Percentiles rank a stretch among this genome's conserved stretches.
These are phyloP conservation scores for Sporopachydermia quercuum DNA, from an alignment of 805 yeast genomes.

Conservation along the genomic window DNA sequence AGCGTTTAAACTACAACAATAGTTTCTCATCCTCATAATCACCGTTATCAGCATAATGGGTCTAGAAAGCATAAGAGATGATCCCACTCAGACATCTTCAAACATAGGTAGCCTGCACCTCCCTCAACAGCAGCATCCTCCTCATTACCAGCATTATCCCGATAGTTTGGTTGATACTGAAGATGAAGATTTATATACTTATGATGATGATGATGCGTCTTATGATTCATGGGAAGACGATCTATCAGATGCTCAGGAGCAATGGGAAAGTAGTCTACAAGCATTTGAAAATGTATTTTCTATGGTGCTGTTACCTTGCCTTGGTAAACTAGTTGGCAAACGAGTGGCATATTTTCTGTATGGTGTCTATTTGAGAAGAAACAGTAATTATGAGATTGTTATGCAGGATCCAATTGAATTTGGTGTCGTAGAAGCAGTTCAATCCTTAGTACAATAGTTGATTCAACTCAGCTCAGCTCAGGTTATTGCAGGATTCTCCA, in stretches of 20 bases:
- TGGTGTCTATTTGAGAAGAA: background rate
- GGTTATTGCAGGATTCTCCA: no score
- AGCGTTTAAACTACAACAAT: no score
- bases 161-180: no score
- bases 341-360: conserved; percentile 26
- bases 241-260: conserved; percentile 38
- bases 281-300: conserved; percentile 42
- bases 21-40: no score
- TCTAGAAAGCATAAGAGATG: no score
- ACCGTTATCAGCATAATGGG: no score
- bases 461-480: no score
- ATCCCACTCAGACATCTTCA: no score
- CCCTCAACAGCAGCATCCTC: no score
- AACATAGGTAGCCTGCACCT: no score
- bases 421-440: background rate
- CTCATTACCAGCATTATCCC: no score
- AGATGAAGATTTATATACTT: no score
- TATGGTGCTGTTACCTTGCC: conserved; percentile 42
- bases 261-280: conserved; percentile 56
- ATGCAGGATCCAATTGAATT: background rate
- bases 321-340: conserved; percentile 58
- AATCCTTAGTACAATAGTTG: background rate
- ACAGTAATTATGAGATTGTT: background rate
- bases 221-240: conserved; percentile 4
- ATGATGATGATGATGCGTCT: conserved; percentile 4